Base-by-base conservation (phyloP, 805 yeast species). In the Pichia exigua region DNA sequence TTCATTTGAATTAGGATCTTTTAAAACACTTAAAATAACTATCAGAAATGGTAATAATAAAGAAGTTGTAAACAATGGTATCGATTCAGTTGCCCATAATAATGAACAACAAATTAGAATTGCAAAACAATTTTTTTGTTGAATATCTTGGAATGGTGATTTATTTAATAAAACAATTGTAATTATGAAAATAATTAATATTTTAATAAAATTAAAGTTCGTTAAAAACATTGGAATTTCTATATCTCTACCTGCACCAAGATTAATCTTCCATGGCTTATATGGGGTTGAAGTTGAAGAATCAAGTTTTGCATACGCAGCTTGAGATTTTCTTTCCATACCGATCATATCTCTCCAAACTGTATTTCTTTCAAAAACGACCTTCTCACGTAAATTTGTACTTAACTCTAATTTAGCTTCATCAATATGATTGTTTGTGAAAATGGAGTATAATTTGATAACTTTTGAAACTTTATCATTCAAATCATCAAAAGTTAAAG, bases 261-360 rank as follows among this genome's bases (percentile, higher is more conserved):
- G 35, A 17, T 54, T 51, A 28, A 67, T 45, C 47, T 54, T 49
- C 51, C 58, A 17, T 56, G 63, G 54, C 56, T 60, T 57, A 24
- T 35, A 26, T 8, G 24, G 9, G 9, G 18, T 42, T 26, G 35
- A 30, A 9, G 50, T n/a, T 13, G 39, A 35, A 5, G 39, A 46
- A 13, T 53, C 54, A 40, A 57, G 57, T 44, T 58, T 64, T 11
- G 76, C 66, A 46, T 71, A 56, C 2, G 91, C 90, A 21, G 88
- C 89, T 60, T 90, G 92, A 0, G 91, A 74, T 61, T 87, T 87
- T 59, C 96, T 78, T 65, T 91, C 97, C 60, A 91, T 69, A 22
- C 94, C 92, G 64, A 92, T 85, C 85, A 92, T 83, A 67, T 92
- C 97, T 64, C 94, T 83, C 99, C 99, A 92, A 28, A 92, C 97